A percentile compares a stretch with the other conserved stretches of the same genome.
phyloP scores from a whole-genome alignment of 2,329 filamentous ascomycete genomes.

The Lachnellula arida region DNA sequence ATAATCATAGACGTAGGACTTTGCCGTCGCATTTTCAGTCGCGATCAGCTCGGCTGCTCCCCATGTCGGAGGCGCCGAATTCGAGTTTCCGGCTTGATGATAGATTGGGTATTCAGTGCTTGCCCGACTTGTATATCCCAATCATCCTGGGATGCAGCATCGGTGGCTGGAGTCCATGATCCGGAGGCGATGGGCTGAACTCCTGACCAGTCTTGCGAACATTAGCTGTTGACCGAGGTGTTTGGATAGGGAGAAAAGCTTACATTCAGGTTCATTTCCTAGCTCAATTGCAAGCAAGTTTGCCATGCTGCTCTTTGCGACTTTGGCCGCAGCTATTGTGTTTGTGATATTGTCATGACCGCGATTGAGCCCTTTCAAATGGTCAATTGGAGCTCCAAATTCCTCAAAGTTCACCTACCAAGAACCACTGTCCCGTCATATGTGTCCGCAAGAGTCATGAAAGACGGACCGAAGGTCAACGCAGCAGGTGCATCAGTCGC shows the following conservation, averaged over 20 bases:
- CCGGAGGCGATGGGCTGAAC: conserved; percentile 30
- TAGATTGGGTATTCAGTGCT: conserved; percentile 12
- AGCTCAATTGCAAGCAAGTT: conserved; percentile 52
- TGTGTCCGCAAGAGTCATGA: conserved; percentile 44
- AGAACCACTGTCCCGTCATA: conserved; percentile 48
- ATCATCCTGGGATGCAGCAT: conserved; percentile 25
- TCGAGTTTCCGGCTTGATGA: conserved; percentile 29
- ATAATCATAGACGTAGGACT: conserved; percentile 26
- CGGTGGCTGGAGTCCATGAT: conserved; percentile 22
- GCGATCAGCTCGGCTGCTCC: conserved; percentile 27
- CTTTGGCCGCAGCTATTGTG: conserved; percentile 47
- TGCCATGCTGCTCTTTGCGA: conserved; percentile 39
- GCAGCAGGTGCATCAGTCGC: conserved; percentile 43
- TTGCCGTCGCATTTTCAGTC: conserved; percentile 18
- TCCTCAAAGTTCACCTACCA: conserved; percentile 24
- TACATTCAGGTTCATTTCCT: conserved; percentile 54
- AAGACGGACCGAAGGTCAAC: conserved; percentile 49
- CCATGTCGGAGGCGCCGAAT: conserved; percentile 26
- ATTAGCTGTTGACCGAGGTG: neutral
- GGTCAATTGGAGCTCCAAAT: neutral
- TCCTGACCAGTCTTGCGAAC: conserved; percentile 31
- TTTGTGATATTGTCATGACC: conserved; percentile 49
- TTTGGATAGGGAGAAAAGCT: conserved; percentile 18
- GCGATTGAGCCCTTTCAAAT: conserved; percentile 43
- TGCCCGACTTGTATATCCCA: conserved; percentile 24